Base-by-base conservation (phyloP, 345 rosid genomes). In the Carallia pectinifolia region DNA sequence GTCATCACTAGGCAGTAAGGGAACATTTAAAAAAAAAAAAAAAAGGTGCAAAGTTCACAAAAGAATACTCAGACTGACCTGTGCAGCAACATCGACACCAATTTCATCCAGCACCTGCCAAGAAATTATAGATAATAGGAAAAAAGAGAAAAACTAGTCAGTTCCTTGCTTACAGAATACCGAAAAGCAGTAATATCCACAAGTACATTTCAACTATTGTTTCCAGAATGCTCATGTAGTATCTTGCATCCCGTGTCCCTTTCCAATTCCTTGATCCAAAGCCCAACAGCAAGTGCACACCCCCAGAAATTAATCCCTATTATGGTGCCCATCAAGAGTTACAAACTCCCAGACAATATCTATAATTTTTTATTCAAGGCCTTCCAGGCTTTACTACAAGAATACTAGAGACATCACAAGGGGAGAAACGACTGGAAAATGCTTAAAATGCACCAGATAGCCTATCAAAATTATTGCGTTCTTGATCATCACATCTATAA, bases 51-150 rank as follows among this genome's bases (percentile, higher is more conserved):
- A 53, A 66, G 6, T 30, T 58, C 31, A 9, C 4, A 47, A 59
- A 68, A 7, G 50, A 36, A 59, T 64, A n/a, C 40, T 30, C 13
- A 56, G 52, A 78, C 88, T 48, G 75, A 91, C 99, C 97, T 91
- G 99, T 36, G 97, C 87, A 39, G 97, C 97, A 63, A 95, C 82
- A 70, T 91, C 97, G 62, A 95, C 86, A 69, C 99, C 97, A 59
- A 95, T 95, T 85, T 91, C 99, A 70, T 95, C 99, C 58, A 95
- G 83, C 77, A 91, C 97, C 98, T 94, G 88, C 58, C 56, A 70
- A 53, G 50, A 76, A 44, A 13, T 44, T 10, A 44, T 12, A 44
- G 40, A 60, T 54, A 17, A 18, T 18, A 6, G 29, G 69, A 40
- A 31, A 7, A 16, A 18, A 23, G 12, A 23, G 6, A 60, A 60